These are phyloP conservation scores for Tetrahymena thermophila DNA, from an alignment of 73 alveolate species.

Conservation along the genomic window DNA sequence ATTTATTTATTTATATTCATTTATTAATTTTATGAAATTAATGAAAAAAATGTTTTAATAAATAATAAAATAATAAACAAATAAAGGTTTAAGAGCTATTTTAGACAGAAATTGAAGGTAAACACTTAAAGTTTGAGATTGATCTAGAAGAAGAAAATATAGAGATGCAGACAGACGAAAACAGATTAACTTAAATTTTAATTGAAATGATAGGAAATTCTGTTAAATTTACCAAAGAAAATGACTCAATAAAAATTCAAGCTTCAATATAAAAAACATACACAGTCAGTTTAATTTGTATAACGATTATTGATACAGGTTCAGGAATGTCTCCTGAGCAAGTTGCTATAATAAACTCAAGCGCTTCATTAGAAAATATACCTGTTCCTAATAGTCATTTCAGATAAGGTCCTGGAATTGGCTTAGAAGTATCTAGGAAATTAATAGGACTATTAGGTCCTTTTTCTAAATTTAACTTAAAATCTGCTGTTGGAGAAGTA, in stretches of 20 bases:
- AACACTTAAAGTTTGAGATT: background rate
- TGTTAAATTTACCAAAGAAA: background rate
- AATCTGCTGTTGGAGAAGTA: background rate
- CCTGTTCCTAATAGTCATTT: background rate
- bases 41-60: too few relatives aligned
- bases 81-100: background rate
- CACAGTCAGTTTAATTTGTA: background rate
- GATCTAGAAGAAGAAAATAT: background rate
- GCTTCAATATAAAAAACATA: background rate
- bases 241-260: background rate
- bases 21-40: too few relatives aligned
- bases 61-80: too few relatives aligned
- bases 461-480: background rate
- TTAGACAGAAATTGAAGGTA: background rate
- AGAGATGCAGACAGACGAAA: background rate
- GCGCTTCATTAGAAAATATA: background rate
- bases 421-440: background rate
- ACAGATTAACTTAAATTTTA: background rate
- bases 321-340: background rate
- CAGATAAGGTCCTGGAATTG: background rate
- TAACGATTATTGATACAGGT: background rate
- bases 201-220: background rate
- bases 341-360: background rate
- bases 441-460: background rate
- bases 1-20: too few relatives aligned